A percentile compares a stretch with the other conserved stretches of the same genome.
These are phyloP conservation scores for Ceratopteris richardii DNA, from an alignment of 75 land plant genomes.

Conservation along the genomic window DNA sequence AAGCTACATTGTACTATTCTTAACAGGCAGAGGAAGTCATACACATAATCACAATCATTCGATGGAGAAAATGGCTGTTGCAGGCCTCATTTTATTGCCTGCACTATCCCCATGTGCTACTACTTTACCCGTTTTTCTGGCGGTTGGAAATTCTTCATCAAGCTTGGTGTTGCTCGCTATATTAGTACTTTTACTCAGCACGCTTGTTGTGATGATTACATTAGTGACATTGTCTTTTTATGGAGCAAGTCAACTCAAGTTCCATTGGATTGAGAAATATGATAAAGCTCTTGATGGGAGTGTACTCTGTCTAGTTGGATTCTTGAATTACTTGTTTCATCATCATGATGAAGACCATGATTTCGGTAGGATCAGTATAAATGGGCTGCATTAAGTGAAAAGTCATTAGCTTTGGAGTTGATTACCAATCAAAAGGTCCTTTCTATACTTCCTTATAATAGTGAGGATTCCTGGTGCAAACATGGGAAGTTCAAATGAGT, in stretches of 20 bases:
- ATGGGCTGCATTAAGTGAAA: too few relatives aligned
- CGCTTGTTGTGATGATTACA: slow-evolving; percentile 85
- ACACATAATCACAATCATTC: slow-evolving; percentile 86
- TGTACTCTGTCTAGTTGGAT: slow-evolving; percentile 81
- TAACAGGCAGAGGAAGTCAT: slow-evolving; percentile 86
- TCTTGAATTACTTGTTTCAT: slow-evolving; percentile 80
- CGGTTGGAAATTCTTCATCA: slow-evolving; percentile 82
- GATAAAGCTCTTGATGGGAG: slow-evolving; percentile 93
- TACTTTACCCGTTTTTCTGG: slow-evolving; percentile 93
- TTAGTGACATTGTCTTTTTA: slow-evolving; percentile 89
- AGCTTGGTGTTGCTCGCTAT: slow-evolving; percentile 70
- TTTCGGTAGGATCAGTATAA: too few relatives aligned
- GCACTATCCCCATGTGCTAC: slow-evolving; percentile 98
- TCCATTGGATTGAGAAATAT: slow-evolving; percentile 93
- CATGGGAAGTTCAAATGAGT: too few relatives aligned
- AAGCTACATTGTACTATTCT: slow-evolving; percentile 69
- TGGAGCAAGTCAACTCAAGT: slow-evolving; percentile 96
- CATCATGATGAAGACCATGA: slow-evolving; percentile 41
- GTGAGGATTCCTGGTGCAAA: too few relatives aligned
- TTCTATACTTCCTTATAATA: too few relatives aligned
- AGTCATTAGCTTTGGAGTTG: too few relatives aligned
- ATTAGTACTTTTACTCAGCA: slow-evolving; percentile 69
- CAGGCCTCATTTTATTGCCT: slow-evolving; percentile 88
- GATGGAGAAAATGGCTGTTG: slow-evolving; percentile 99
- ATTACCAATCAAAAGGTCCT: too few relatives aligned